Evolutionary conservation across 768 basidiomycete species (phyloP), one percentile per base, ranked within the genome.

Genomic region (Tubosaeta sp.): DNA sequence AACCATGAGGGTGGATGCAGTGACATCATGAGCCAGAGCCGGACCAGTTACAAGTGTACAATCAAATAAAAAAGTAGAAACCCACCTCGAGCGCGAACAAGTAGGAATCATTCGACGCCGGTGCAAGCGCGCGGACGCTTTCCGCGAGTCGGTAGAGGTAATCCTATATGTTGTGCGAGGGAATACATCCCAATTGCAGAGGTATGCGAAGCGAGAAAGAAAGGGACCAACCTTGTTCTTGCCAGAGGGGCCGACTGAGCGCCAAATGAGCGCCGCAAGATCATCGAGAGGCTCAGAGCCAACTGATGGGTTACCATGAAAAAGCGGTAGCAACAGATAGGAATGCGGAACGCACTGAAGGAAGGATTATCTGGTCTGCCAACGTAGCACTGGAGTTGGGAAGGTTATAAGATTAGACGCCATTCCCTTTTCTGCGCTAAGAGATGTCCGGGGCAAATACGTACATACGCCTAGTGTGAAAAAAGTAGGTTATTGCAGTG

Each of bases 311-410:
- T 8, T 3, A 29, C 21, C n/a, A 10, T 34, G n/a, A 44, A 41
- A 3, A 40, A 36, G 14, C 10, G 9, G 7, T 10, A 25, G 13
- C 9, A n/a, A 19, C 16, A 18, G 18, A 21, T 2, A 22, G 9
- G 30, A 14, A 25, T 6, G 3, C 38, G 11, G 21, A 46, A 27
- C 82, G 46, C 56, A 94, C 93, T 76, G 66, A 97, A 96, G 0
- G 90, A 92, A 0, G 91, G 90, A 56, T 95, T 96, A 55, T 90
- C 84, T 12, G 82, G 81, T 38, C 82, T 78, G 3, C 93, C 94
- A 7, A 96, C 90, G 63, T 95, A 97, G 51, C 91, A 88, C 82
- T 90, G 11, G 19, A 46, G 6, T 38, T 14, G 16, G 18, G 16
- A n/a, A 24, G 18, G 18, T 19, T 9, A 31, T 50, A 8, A 48